phyloP scores from a whole-genome alignment of 441 rosid species.

The Euphorbia schlechtendalii region DNA sequence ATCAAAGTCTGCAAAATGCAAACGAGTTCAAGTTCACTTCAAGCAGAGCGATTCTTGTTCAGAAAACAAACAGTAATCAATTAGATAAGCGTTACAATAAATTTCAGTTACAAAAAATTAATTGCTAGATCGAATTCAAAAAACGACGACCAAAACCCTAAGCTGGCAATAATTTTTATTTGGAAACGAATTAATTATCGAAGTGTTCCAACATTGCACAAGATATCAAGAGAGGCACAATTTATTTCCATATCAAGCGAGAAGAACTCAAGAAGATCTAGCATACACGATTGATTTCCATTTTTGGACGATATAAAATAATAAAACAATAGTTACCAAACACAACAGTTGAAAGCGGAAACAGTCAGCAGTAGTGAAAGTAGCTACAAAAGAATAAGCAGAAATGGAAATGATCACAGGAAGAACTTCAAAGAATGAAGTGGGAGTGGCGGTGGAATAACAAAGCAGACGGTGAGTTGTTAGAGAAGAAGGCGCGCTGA shows the following conservation, averaged over 20 bases:
- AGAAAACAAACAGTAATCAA: conserved; percentile 2
- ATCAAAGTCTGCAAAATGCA: conserved; percentile 3
- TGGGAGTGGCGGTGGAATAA: neutral
- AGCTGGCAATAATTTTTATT: neutral
- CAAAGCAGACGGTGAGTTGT: conserved; percentile 13
- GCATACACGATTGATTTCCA: conserved; percentile 5
- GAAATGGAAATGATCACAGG: neutral
- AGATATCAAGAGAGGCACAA: neutral
- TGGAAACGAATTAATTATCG: neutral
- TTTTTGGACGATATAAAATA: neutral
- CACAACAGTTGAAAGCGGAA: neutral
- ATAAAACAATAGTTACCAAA: conserved; percentile 20
- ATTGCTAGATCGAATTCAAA: neutral
- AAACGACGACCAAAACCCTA: neutral
- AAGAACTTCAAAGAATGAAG: neutral
- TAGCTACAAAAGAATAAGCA: neutral
- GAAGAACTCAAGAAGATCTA: conserved; percentile 1
- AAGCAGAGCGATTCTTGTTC: conserved; percentile 2
- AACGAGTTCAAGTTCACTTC: neutral
- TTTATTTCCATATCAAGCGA: neutral
- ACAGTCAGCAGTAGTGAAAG: neutral
- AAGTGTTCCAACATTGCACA: neutral
- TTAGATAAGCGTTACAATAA: conserved; percentile 1
- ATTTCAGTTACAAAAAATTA: conserved; percentile 1
- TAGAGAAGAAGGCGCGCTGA: conserved; percentile 12